phyloP scores from a whole-genome alignment of 441 rosid genomes.

The Adansonia madagascariensis region DNA sequence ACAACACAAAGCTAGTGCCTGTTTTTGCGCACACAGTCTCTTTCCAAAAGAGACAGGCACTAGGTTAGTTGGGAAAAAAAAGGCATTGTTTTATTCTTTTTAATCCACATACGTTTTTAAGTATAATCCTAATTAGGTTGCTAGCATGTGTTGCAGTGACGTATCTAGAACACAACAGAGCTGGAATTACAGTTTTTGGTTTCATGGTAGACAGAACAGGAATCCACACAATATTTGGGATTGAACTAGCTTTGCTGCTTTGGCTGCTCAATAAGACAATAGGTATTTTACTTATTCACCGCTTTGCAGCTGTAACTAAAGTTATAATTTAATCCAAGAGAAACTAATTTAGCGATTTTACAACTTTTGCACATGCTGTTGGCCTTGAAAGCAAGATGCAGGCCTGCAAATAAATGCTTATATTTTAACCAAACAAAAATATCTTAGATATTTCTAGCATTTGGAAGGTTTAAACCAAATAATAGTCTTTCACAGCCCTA shows the following conservation, averaged over 20 bases:
- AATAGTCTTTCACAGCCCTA: not conserved
- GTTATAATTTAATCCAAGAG: too few relatives aligned
- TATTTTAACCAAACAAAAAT: too few relatives aligned
- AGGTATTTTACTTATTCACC: slow-evolving; percentile 40
- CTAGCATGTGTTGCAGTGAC: slow-evolving; percentile 58
- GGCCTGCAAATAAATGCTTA: not conserved
- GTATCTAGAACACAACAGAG: slow-evolving; percentile 77
- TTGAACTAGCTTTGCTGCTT: slow-evolving; percentile 76
- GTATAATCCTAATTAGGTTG: not conserved
- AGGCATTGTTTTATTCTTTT: not conserved
- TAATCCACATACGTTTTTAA: not conserved
- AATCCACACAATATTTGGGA: slow-evolving; percentile 78
- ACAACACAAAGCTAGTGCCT: slow-evolving; percentile 58
- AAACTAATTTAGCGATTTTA: too few relatives aligned
- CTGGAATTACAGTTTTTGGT: slow-evolving; percentile 87
- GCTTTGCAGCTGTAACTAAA: not conserved
- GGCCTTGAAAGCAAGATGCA: not conserved
- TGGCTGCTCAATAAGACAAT: slow-evolving; percentile 93
- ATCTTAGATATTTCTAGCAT: not conserved
- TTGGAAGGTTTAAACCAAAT: not conserved
- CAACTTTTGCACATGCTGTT: too few relatives aligned
- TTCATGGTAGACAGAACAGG: slow-evolving; percentile 83
- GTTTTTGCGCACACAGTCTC: slow-evolving; percentile 71
- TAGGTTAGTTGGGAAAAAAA: slow-evolving; percentile 50
- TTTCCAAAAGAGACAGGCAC: slow-evolving; percentile 85